Percentiles rank a stretch among this genome's conserved stretches.
Conservation (phyloP, 1,284 basidiomycete genomes). For the Trichosporon coremiiforme region DNA sequence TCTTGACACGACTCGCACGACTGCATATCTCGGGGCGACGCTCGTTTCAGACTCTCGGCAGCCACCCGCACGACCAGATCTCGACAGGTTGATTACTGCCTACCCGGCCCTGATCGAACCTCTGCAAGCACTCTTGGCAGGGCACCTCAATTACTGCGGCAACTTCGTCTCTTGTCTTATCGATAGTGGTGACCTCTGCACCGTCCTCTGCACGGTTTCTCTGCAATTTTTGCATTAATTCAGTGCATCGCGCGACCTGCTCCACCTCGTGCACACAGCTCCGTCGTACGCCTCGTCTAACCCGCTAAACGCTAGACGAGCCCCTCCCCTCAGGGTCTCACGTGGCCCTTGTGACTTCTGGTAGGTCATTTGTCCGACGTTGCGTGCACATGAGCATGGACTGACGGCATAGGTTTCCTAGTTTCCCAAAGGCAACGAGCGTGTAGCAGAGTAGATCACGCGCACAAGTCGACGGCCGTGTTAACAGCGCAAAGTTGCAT, state of each 20-base stretch:
- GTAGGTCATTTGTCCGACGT: background rate
- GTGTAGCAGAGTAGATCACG: background rate
- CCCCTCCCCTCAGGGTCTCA: background rate
- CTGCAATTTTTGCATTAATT: background rate
- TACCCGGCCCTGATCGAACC: background rate
- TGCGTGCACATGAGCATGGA: background rate
- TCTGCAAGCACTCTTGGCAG: background rate
- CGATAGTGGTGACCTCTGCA: background rate
- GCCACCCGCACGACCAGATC: background rate
- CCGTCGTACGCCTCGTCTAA: background rate
- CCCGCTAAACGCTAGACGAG: background rate
- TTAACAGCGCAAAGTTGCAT: too few relatives aligned
- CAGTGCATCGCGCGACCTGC: background rate
- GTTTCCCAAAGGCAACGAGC: background rate
- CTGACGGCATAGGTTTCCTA: background rate
- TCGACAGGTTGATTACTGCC: background rate
- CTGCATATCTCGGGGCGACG: background rate
- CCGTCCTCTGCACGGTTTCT: too few relatives aligned
- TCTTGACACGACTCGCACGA: background rate
- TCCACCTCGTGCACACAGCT: too few relatives aligned
- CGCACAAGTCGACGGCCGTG: too few relatives aligned
- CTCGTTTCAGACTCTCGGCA: background rate
- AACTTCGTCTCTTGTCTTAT: constrained; percentile 1
- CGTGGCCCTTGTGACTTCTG: background rate
- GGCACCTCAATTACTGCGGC: background rate